Evolutionary conservation across 768 basidiomycete species (phyloP), one percentile per base, ranked within the genome.

Genomic region (Termitomyces sp.): DNA sequence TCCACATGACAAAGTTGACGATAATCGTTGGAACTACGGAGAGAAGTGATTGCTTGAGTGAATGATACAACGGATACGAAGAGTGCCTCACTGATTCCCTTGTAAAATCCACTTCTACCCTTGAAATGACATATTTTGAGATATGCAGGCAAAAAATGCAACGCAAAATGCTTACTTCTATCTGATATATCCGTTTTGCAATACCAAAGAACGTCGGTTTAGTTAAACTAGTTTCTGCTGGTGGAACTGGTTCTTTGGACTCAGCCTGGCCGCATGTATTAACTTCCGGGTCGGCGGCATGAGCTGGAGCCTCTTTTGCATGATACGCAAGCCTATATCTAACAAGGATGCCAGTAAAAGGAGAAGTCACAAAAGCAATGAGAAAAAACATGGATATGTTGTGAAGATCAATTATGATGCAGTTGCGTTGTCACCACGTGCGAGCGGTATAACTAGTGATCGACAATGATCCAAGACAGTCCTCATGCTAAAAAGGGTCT

Each of bases 321-420:
- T 61, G 38, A 57, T 65, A 64, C 16, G 60, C 58, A 22, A 62
- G 60, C 28, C 68, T 56, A 51, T 66, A 64, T 28, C 65, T 59
- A 2, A 69, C 68, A 22, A 68, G 58, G 9, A 61, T 38, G 3
- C 65, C 55, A 49, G 60, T 64, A 52, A 68, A 64, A 20, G 66
- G 68, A 42, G 63, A 33, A 24, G 58, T 53, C 33, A 59, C 33
- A 43, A 56, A 30, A 38, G 59, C n/a, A 22, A 56, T n/a, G 7
- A 44, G 42, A 22, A 53, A 60, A 26, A 38, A 45, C 46, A 53
- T 50, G 6, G 1, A n/a, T n/a, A 16, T 6, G 13, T 36, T 38
- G 18, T 42, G n/a, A n/a, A n/a, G n/a, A 42, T 36, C 36, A 14
- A 9, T 10, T 42, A 42, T 20, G 40, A 9, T 40, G 38, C 12